These are phyloP conservation scores for Eucalyptus tenuipes DNA, from an alignment of 345 rosid species.

Conservation along the genomic window DNA sequence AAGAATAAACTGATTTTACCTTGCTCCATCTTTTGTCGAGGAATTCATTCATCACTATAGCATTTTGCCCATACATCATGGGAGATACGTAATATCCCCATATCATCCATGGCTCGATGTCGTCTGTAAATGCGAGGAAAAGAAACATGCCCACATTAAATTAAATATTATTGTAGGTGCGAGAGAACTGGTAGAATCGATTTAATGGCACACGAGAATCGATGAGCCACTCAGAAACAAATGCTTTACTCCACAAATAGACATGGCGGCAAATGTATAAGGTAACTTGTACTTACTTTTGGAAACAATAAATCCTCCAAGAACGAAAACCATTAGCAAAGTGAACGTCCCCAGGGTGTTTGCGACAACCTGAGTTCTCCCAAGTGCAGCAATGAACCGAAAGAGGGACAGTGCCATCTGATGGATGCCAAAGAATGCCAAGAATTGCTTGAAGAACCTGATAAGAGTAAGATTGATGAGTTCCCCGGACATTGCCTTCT, in stretches of 20 bases:
- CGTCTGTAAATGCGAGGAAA: slow-evolving; percentile 23
- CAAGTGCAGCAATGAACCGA: slow-evolving; percentile 65
- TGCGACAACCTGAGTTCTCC: slow-evolving; percentile 62
- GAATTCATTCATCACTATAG: slow-evolving; percentile 71
- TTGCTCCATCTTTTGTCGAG: slow-evolving; percentile 60
- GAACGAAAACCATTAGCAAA: slow-evolving; percentile 46
- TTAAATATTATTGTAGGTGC: not conserved
- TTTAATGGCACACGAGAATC: not conserved
- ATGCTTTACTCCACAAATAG: not conserved
- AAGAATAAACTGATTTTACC: slow-evolving; percentile 23
- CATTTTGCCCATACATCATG: slow-evolving; percentile 89
- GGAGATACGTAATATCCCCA: slow-evolving; percentile 82
- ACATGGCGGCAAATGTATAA: not conserved
- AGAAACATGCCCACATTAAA: not conserved
- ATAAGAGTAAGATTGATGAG: not conserved
- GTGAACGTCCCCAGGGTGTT: slow-evolving; percentile 49
- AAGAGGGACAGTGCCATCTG: slow-evolving; percentile 82
- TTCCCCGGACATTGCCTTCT: not conserved
- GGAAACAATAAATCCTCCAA: slow-evolving; percentile 74
- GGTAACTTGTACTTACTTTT: slow-evolving; percentile 23
- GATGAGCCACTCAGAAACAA: not conserved
- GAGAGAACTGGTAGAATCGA: not conserved
- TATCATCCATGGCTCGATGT: slow-evolving; percentile 46
- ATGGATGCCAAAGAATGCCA: slow-evolving; percentile 50
- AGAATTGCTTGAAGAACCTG: slow-evolving; percentile 64